Evolutionary conservation across 2,329 filamentous ascomycete genomes (phyloP), one percentile per base, ranked within the genome.

Genomic region (Neonectria coccinea): DNA sequence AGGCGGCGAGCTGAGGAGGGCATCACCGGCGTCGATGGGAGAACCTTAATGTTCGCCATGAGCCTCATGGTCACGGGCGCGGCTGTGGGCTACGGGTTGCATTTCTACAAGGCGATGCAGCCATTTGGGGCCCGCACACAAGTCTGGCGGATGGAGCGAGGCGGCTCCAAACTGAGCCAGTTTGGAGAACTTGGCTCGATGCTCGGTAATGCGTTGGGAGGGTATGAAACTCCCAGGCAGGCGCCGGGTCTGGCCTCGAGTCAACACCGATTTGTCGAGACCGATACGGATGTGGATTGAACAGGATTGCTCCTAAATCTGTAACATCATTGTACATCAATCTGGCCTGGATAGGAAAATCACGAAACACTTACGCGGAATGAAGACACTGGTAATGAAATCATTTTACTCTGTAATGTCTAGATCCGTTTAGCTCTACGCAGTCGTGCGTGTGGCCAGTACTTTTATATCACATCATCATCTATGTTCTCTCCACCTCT

Each of bases 181-280:
- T 84, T 84, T 67, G 84, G 84, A 4, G 81, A 83, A 22, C 74
- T 85, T 16, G 83, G 84, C 1, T 77, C 80, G 1, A 81, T 86
- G 75, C 68, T 86, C 31, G 71, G 72, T 14, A 77, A 74, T 47
- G 77, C 74, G 5, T 63, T 80, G 18, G 77, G 78, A 29, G 69
- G 72, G 2, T 71, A 69, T 54, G 65, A 66, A 25, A 57, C 70
- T 31, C 62, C 66, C 2, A 48, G 48, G n/a, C 67, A 62, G 51
- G 47, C 65, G 25, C 50, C 69, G 4, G 65, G 57, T n/a, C 53
- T 65, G 41, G 52, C 50, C 18, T 62, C 69, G 20, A 59, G 57
- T 20, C 59, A 71, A 47, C 74, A 76, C 20, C 74, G 73, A 7
- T 66, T 80, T 50, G 72, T 80, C 9, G 78, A 79, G 36, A 73